Conservation (phyloP, 371 early-diverging fungal species). For the Rhizopus microsporus region DNA sequence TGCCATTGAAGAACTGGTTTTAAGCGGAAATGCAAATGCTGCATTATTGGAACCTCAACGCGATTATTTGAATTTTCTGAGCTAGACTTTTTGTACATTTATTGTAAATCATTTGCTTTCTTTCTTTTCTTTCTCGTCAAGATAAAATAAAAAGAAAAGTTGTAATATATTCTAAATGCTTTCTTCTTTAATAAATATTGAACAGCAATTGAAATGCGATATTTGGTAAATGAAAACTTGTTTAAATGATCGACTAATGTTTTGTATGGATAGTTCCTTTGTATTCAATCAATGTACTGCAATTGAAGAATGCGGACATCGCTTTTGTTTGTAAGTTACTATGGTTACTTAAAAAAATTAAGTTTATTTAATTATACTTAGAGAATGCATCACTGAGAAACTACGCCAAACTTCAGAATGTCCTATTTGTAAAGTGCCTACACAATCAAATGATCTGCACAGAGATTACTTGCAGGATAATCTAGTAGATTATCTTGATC, state of each 20-base stretch:
- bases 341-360: not conserved
- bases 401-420: slow-evolving; percentile 1
- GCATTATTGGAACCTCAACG: slow-evolving; percentile 25
- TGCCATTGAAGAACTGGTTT: slow-evolving; percentile 24
- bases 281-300: slow-evolving; percentile 4
- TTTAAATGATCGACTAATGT: not conserved
- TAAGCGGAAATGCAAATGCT: slow-evolving; percentile 30
- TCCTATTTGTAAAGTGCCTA: slow-evolving; percentile 17
- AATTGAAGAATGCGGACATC: slow-evolving; percentile 17
- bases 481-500: slow-evolving; percentile 7
- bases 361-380: not conserved
- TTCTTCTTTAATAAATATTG: slow-evolving; percentile 6
- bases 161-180: not conserved
- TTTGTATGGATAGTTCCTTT: not conserved
- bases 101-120: not conserved
- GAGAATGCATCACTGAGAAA: slow-evolving; percentile 8
- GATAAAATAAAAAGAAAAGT: no score
- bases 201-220: slow-evolving; percentile 3
- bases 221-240: slow-evolving; percentile 11
- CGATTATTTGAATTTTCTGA: slow-evolving; percentile 21
- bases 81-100: not conserved
- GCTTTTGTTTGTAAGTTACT: slow-evolving; percentile 18
- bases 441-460: slow-evolving; percentile 3
- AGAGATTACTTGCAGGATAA: slow-evolving; percentile 10
- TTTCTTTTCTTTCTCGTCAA: no score